phyloP scores from a whole-genome alignment of 352 stramenopile genomes.

The Phytophthora fragariae region DNA sequence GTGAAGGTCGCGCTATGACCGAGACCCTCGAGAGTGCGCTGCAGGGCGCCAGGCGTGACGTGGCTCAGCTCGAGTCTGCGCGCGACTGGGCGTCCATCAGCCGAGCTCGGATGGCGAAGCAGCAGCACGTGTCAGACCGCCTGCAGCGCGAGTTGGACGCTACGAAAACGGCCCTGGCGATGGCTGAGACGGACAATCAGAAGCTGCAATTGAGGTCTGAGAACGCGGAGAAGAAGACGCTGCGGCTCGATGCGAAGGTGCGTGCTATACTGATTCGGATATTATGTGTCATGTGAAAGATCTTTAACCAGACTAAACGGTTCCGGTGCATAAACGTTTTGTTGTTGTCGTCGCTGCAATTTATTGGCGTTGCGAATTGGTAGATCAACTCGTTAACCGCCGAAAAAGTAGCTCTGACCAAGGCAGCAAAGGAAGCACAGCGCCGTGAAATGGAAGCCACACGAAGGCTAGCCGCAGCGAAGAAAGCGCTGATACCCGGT shows the following conservation, averaged over 20 bases:
- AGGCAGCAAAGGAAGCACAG: slow-evolving; percentile 26
- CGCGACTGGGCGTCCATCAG: slow-evolving; percentile 41
- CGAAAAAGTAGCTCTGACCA: slow-evolving; percentile 57
- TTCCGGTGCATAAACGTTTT: not conserved
- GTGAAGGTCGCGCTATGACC: slow-evolving; percentile 41
- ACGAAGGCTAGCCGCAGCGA: slow-evolving; percentile 44
- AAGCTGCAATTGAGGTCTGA: slow-evolving; percentile 40
- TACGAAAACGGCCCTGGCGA: slow-evolving; percentile 33
- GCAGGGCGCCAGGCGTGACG: slow-evolving; percentile 29
- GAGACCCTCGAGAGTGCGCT: slow-evolving; percentile 45
- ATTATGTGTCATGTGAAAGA: too few relatives aligned
- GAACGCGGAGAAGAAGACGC: slow-evolving; percentile 44
- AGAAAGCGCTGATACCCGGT: slow-evolving; percentile 16
- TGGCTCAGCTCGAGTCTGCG: slow-evolving; percentile 46
- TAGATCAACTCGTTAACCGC: slow-evolving; percentile 62
- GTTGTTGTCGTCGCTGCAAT: not conserved
- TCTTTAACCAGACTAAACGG: too few relatives aligned
- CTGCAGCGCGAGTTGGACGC: slow-evolving; percentile 47
- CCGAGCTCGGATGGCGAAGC: slow-evolving; percentile 41
- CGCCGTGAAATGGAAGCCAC: slow-evolving; percentile 61
- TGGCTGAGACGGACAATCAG: slow-evolving; percentile 42
- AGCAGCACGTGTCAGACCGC: slow-evolving; percentile 38
- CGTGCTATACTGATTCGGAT: not conserved
- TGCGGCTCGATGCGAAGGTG: slow-evolving; percentile 63
- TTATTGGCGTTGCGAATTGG: not conserved